Conservation (phyloP, 345 rosid species). For the Populus simonii region DNA sequence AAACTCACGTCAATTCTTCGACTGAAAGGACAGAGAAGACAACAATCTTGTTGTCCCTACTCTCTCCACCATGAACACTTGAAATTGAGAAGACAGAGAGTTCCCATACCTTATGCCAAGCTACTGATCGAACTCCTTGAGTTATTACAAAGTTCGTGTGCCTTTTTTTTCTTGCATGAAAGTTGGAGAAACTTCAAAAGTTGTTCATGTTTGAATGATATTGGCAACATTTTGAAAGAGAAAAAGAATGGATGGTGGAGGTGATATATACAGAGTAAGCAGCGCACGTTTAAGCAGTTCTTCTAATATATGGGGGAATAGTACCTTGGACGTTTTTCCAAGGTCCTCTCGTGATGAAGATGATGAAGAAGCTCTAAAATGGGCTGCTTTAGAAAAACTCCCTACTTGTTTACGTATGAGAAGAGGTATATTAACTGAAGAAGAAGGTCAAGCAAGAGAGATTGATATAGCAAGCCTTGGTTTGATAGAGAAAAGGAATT, state of each 20-base stretch:
- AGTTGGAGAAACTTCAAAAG: not conserved
- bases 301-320: conserved; percentile 44
- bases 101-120: not conserved
- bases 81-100: not conserved
- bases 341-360: conserved; percentile 43
- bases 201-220: not conserved
- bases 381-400: conserved; percentile 93
- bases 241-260: conserved; percentile 30
- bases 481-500: conserved; percentile 60
- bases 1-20: no score
- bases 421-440: conserved; percentile 63
- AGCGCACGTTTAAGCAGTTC: conserved; percentile 44
- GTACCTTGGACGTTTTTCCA: conserved; percentile 38
- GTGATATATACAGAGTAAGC: conserved; percentile 27
- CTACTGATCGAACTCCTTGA: not conserved
- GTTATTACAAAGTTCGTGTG: not conserved
- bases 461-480: conserved; percentile 66
- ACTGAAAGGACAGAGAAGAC: conserved; percentile 13
- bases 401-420: conserved; percentile 63
- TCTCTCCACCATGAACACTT: not conserved
- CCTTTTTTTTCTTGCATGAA: conserved; percentile 9
- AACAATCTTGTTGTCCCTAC: not conserved
- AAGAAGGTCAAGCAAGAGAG: conserved; percentile 50
- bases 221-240: not conserved
- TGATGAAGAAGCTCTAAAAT: conserved; percentile 74